Base-by-base conservation (phyloP, 495 filamentous ascomycete genomes). In the Penicillium longicatenatum region DNA sequence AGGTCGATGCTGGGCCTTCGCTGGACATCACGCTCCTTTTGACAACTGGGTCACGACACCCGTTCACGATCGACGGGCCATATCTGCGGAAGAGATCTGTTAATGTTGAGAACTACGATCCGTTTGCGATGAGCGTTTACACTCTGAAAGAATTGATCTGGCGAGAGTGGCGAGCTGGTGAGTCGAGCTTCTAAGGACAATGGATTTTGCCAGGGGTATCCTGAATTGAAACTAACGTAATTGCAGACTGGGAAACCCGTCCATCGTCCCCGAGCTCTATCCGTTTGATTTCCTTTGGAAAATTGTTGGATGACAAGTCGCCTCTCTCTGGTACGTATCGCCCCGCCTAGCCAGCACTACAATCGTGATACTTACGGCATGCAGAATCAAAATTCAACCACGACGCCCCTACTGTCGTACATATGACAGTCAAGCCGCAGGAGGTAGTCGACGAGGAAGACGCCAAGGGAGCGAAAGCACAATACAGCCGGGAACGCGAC, bases 371-470 rank as follows among this genome's bases (percentile, higher is more conserved):
- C 26, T 31, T 47, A 46, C 22, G 6, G 17, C 6, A n/a, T 29
- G 39, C 57, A 50, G 92, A 95, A 50, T 93, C 89, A 64, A 85
- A 84, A 47, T 93, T 97, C 65, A 88, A 80, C 57, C 71, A 78
- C 24, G 89, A 87, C 48, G 78, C 89, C 22, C 78, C 79, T 7
- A 95, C 95, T 63, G 90, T 96, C 50, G 86, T 97, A 14, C 92
- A 97, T 75, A 96, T 97, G 92, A 94, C 90, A 20, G 83, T 97
- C 54, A 89, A 89, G 64, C 92, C 92, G 2, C 88, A 92, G 71
- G 92, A 97, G 59, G 78, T 94, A 57, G 82, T 93, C 55, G 92
- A 97, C 58, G 92, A 97, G 66, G 92, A 93, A 69, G 92, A 96
- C 58, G 84, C 84, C 35, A 92, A 92, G 69, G 86, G 82, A 22